Base-by-base conservation (phyloP, 805 yeast species). In the Yamadazyma kitorensis region DNA sequence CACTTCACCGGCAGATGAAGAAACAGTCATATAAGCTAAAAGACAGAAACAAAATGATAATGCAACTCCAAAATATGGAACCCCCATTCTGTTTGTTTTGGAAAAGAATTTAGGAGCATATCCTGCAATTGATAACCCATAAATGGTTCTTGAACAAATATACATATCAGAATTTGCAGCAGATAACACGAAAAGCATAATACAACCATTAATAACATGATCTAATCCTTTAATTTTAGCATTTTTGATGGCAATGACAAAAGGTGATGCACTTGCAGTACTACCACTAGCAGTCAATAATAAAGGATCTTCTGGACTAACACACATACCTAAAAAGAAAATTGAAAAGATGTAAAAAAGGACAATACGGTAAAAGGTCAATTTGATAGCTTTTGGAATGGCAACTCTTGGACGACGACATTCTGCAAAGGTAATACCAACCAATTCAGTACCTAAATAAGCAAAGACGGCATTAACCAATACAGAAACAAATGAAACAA, bases 111-210 rank as follows among this genome's bases (percentile, higher is more conserved):
- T 67, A 44, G 93, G 93, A 8, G 91, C 88, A 52, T 78, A 78
- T 6, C 86, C 85, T 47, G 81, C 82, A 33, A 76, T 72, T 1
- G 93, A 74, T 44, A 86, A 63, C 23, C 85, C 83, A 52, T 82
- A 84, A 13, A 82, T 61, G 8, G 84, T 77, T 70, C 95, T 74
- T 14, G 93, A 77, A 18, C 85, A 84, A 54, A 80, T 79, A 60
- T 82, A 83, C 51, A 85, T 67, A 59, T 81, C 88, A 2, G 88
- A 81, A 62, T 84, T 86, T 8, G 85, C 80, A 29, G 94, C 94
- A 8, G 91, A 82, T 54, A 85, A 74, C 39, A 86, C 88, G 44
- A 85, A 82, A 25, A 84, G 59, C 51, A 87, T 59, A 45, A 87
- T 82, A 55, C 86, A 79, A 2, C 81, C 91, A 55, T 87, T 87